Evolutionary conservation across 78 protist species (phyloP).

Genomic region (Anaeramoeba flamelloides): DNA sequence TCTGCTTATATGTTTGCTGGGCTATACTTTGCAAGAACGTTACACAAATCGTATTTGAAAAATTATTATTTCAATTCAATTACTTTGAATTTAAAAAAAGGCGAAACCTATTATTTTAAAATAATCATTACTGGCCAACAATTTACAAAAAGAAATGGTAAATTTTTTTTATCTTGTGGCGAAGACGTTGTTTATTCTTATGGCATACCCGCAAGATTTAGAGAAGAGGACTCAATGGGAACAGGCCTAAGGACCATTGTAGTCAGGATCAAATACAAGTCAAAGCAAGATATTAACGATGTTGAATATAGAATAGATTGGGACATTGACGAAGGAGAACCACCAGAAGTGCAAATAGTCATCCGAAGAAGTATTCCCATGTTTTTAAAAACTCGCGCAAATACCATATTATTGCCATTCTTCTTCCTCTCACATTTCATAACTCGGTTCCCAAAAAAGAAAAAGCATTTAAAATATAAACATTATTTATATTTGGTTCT

Average conservation of each 20-base stretch:
- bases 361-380: neutral
- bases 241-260: neutral
- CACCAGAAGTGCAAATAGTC: neutral
- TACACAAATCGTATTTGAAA: neutral
- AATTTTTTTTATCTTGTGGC: neutral
- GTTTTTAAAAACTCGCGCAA: neutral
- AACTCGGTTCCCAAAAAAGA: neutral
- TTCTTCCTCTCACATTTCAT: neutral
- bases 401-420: neutral
- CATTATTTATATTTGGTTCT: neutral
- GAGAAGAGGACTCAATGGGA: neutral
- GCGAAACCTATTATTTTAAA: neutral
- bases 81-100: neutral
- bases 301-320: neutral
- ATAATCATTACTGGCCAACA: neutral
- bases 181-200: neutral
- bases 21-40: neutral
- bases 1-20: neutral
- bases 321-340: neutral
- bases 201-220: neutral
- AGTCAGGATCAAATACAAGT: neutral
- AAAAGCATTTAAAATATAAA: neutral
- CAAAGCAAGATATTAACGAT: neutral
- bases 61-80: neutral
- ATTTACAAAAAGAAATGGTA: neutral